phyloP scores from a whole-genome alignment of 495 filamentous ascomycete genomes.

The Bryoglossum gracile region DNA sequence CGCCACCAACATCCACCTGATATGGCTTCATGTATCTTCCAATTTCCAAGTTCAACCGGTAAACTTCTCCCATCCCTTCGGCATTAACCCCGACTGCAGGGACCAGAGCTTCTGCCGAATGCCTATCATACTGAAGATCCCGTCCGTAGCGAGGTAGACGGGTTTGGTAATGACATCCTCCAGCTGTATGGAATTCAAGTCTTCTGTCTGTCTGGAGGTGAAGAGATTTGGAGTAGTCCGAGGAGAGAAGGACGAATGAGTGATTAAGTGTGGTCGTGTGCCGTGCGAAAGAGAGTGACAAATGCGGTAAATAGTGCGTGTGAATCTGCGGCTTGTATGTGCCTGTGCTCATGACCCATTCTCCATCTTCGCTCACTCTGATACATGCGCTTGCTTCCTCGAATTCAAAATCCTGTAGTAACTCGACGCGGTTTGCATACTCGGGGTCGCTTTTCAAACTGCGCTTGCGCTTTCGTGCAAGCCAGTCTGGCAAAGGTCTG shows the following conservation, averaged over 20 bases:
- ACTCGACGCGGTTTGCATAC: constrained; percentile 86
- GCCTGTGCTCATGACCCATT: constrained; percentile 98
- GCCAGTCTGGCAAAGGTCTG: constrained; percentile 89
- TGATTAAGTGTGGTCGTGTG: constrained; percentile 93
- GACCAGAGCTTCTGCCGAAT: constrained; percentile 79
- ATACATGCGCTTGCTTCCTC: constrained; percentile 96
- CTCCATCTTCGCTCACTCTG: constrained; percentile 86
- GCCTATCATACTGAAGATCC: constrained; percentile 77
- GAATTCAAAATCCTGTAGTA: constrained; percentile 97
- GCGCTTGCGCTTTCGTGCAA: constrained; percentile 82
- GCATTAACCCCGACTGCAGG: constrained; percentile 81
- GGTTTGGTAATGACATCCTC: constrained; percentile 79
- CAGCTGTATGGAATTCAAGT: constrained; percentile 89
- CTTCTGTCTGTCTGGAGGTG: constrained; percentile 89
- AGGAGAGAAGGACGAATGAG: constrained; percentile 85
- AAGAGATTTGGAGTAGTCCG: constrained; percentile 89
- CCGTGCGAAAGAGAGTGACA: constrained; percentile 85
- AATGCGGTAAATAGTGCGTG: constrained; percentile 85
- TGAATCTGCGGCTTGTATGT: constrained; percentile 94
- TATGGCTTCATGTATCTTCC: constrained; percentile 83
- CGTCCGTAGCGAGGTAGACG: constrained; percentile 88
- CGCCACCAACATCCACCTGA: constrained; percentile 75
- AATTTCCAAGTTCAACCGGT: constrained; percentile 80
- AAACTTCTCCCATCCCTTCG: constrained; percentile 84
- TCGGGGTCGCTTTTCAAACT: constrained; percentile 90